phyloP scores from a whole-genome alignment of 441 rosid species.

The Populus hybrid region DNA sequence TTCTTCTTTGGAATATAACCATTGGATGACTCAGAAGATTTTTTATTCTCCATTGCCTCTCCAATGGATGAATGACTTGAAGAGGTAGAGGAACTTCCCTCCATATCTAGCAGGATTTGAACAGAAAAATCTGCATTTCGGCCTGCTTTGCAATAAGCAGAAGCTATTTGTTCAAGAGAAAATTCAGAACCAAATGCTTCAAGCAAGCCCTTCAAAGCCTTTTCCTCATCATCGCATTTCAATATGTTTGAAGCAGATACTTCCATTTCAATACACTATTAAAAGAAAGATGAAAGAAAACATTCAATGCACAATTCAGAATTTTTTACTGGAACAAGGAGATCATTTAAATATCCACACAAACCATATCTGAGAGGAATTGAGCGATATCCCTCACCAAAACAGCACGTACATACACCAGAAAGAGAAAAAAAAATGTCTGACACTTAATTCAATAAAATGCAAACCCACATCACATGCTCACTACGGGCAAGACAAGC shows the following conservation, averaged over 20 bases:
- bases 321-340: not conserved
- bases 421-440: not conserved
- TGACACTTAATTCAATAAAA: not conserved
- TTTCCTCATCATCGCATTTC: conserved; percentile 33
- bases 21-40: conserved; percentile 20
- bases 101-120: conserved; percentile 38
- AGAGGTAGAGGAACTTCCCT: conserved; percentile 18
- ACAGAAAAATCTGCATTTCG: conserved; percentile 35
- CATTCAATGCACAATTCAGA: conserved; percentile 2
- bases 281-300: not conserved
- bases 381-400: not conserved
- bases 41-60: conserved; percentile 5
- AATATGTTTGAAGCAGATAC: conserved; percentile 23
- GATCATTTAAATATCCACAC: not conserved
- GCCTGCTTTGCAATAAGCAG: conserved; percentile 44
- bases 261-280: conserved; percentile 38
- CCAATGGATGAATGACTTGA: conserved; percentile 13
- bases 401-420: not conserved
- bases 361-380: not conserved
- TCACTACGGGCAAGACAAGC: not conserved
- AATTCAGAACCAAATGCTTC: conserved; percentile 42
- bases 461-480: not conserved
- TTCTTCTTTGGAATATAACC: conserved; percentile 11
- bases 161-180: conserved; percentile 46
- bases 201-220: conserved; percentile 42